Base-by-base conservation (phyloP, 805 yeast genomes). In the Sugiyamaella marilandica region DNA sequence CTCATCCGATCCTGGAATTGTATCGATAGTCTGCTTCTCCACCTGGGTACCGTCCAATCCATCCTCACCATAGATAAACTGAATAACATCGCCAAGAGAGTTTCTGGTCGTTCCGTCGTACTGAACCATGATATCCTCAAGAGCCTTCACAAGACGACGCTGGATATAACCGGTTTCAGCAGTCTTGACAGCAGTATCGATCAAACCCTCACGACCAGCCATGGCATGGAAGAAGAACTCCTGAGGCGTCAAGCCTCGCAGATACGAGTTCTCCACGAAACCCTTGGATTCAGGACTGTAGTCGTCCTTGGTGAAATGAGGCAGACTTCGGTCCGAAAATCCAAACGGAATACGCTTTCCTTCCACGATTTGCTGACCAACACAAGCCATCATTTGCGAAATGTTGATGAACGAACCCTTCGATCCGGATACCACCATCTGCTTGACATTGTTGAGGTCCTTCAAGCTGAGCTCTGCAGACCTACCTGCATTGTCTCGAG, bases 131-230 rank as follows among this genome's bases (percentile, higher is more conserved):
- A 91, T 89, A 74, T 91, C 98, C 68, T 91, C 98, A 72, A 91
- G 75, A 29, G 98, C 98, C 71, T 92, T 92, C 45, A 92, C 95
- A 70, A 92, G 76, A 80, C 98, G 92, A 78, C 98, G 92, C 74
- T 92, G 98, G 67, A 92, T 91, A 70, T 92, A 92, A 74, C 98
- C 98, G 26, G 98, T 91, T 74, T 92, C 98, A 2, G 99, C 98
- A 41, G 99, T 94, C 71, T 94, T 94, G 47, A 94, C 99, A 13
- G 99, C 99, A 51, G 99, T 94, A 79, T 94, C 99, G 69, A 94
- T 95, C 68, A 94, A 78, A 78, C 99, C 99, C 76, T 94, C 99
- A 80, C 99, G 89, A 77, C 99, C 99, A 67, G 99, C 98, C 97
- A 94, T 94, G 50, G 98, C 97, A 70, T 94, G 99, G 85, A 94